Evolutionary conservation across 306 rosid species (phyloP), one percentile per base, ranked within the genome.

Genomic region (Quercus glauca): DNA sequence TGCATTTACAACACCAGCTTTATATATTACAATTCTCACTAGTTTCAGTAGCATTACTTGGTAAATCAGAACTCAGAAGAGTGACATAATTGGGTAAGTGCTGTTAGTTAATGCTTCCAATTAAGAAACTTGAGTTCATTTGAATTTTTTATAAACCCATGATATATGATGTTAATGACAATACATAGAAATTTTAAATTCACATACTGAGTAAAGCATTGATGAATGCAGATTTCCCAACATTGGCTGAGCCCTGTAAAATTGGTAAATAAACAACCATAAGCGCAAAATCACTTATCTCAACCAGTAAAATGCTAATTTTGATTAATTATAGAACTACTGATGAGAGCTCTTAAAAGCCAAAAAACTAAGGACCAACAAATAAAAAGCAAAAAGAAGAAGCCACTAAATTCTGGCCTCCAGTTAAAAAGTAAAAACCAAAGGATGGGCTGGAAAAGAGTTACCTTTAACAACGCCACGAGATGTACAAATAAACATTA

Each of bases 161-260:
- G 20, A 33, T 35, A 68, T 33, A 33, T n/a, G 67, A 19, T 35
- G 67, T 51, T 43, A 20, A 37, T 37, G 81, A 55, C 55, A 56
- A 49, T 55, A 69, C 56, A 55, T 28, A 68, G 2, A 56, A 69
- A 78, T 19, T 67, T 70, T 83, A 77, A 65, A 78, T 57, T 19
- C 37, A 85, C 98, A 89, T 89, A 94, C 99, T 89, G 75, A 95
- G 87, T 81, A 95, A 80, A 79, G 97, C 97, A 69, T 88, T 90
- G 80, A 95, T 91, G 78, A 95, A 95, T 78, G 99, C 99, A 63
- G 99, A 94, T 85, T 92, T 94, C 72, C 99, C 97, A 84, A 95
- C 99, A 89, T 95, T 95, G 73, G 99, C 99, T 59, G 97, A 89
- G 28, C 99, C 99, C 96, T 95, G 78, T 21, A 82, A 31, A 56